phyloP scores from a whole-genome alignment of 192 early-diverging fungal species.

The Backusella westeae region DNA sequence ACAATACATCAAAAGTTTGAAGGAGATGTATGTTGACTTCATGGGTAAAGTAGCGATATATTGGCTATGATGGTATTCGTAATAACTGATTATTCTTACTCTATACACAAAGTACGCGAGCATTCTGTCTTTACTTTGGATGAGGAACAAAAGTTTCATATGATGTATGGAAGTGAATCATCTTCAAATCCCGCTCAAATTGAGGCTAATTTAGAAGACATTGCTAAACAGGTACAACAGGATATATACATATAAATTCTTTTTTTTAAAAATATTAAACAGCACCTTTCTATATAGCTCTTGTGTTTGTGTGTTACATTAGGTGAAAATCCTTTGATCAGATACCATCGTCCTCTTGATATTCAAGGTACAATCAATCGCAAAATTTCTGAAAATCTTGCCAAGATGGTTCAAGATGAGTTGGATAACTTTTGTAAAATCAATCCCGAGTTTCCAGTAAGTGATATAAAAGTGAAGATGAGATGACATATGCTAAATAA shows the following conservation, averaged over 20 bases:
- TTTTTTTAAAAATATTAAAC: no score
- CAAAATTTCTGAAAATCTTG: slow-evolving; percentile 72
- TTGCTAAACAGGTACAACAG: slow-evolving; percentile 51
- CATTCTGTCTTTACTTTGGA: slow-evolving; percentile 32
- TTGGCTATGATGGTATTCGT: background rate
- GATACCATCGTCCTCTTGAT: slow-evolving; percentile 84
- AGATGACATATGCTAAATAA: background rate
- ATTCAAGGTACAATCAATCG: slow-evolving; percentile 59
- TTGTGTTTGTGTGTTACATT: slow-evolving; percentile 84
- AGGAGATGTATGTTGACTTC: slow-evolving; percentile 84
- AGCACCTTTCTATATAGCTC: slow-evolving; percentile 38
- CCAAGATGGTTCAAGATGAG: slow-evolving; percentile 79
- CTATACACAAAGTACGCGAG: slow-evolving; percentile 28
- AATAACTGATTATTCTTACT: background rate
- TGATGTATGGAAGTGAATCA: slow-evolving; percentile 19
- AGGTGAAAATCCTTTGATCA: slow-evolving; percentile 90
- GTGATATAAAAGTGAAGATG: background rate
- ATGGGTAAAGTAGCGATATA: slow-evolving; percentile 51
- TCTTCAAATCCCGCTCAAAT: slow-evolving; percentile 25
- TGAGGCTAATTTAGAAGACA: slow-evolving; percentile 45
- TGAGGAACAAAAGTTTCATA: slow-evolving; percentile 22
- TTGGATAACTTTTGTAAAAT: slow-evolving; percentile 76
- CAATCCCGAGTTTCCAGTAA: slow-evolving; percentile 65
- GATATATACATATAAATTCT: background rate
- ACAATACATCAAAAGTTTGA: slow-evolving; percentile 61